A percentile compares a stretch with the other conserved stretches of the same genome.
These are phyloP conservation scores for Echinosophora koreensis DNA, from an alignment of 306 rosid species.

Conservation along the genomic window DNA sequence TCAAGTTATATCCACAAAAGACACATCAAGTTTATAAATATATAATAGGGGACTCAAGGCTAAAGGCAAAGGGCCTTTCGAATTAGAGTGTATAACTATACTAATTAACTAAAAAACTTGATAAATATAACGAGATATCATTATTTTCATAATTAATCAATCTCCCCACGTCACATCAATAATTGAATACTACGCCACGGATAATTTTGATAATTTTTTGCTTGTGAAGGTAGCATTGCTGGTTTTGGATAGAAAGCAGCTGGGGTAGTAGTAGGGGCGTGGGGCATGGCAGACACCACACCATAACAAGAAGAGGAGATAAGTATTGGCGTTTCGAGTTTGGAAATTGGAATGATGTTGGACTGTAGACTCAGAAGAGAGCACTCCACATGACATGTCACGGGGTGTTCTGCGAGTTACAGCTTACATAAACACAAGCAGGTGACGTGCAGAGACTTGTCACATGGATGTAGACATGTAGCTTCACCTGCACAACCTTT, in stretches of 20 bases:
- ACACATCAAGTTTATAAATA: no score
- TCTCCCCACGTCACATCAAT: neutral
- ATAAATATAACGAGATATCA: no score
- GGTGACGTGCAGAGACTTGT: constrained; percentile 38
- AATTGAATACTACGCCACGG: neutral
- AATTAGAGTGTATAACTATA: no score
- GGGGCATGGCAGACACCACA: constrained; percentile 27
- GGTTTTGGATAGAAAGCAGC: constrained; percentile 18
- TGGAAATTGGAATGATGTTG: constrained; percentile 29
- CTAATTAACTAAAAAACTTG: no score
- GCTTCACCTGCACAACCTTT: constrained; percentile 19
- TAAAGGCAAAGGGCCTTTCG: no score
- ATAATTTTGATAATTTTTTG: neutral
- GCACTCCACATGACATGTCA: constrained; percentile 40
- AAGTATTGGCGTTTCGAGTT: constrained; percentile 33
- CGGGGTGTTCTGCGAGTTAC: constrained; percentile 44
- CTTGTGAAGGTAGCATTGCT: constrained; percentile 23
- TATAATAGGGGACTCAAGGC: no score
- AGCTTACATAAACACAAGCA: constrained; percentile 50
- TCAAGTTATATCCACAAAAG: no score
- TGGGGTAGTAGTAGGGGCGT: neutral
- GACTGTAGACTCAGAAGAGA: neutral
- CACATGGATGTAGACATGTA: constrained; percentile 38
- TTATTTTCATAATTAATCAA: no score
- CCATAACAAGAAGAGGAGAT: neutral